These are phyloP conservation scores for Penicillium ochrochloron DNA, from an alignment of 495 filamentous ascomycete genomes.

Conservation along the genomic window DNA sequence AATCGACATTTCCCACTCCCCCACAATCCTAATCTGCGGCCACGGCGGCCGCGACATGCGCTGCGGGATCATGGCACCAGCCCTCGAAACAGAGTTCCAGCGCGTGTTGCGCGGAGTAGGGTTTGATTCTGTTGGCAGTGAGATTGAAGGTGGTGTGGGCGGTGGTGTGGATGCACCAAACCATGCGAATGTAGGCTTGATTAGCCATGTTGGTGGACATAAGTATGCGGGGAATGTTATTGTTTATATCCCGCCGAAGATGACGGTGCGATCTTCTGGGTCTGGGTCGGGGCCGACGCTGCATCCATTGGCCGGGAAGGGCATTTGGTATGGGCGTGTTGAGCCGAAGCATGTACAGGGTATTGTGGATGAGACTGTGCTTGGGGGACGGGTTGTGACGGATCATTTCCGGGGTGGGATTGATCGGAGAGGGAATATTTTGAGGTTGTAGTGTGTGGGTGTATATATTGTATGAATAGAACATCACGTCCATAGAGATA, in stretches of 20 bases:
- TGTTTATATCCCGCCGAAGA: constrained; percentile 75
- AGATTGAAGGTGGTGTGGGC: neutral
- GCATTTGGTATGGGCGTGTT: constrained; percentile 93
- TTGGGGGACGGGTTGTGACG: constrained; percentile 70
- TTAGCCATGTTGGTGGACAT: constrained; percentile 91
- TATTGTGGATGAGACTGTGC: constrained; percentile 78
- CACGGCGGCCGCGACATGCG: constrained; percentile 79
- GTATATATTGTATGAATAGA: constrained; percentile 4
- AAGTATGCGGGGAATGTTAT: constrained; percentile 95
- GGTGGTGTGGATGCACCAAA: constrained; percentile 33
- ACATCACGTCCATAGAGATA: neutral
- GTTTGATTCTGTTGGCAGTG: constrained; percentile 25
- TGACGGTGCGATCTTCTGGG: constrained; percentile 30
- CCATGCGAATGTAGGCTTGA: constrained; percentile 67
- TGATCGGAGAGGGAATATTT: constrained; percentile 41
- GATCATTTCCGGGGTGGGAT: constrained; percentile 69
- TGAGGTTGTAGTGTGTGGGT: constrained; percentile 36
- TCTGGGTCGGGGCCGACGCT: constrained; percentile 4
- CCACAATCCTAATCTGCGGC: constrained; percentile 81
- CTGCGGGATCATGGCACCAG: constrained; percentile 79
- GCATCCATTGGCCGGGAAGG: constrained; percentile 71
- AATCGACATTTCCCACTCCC: constrained; percentile 62
- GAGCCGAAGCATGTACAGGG: constrained; percentile 87
- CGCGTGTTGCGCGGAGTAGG: constrained; percentile 45
- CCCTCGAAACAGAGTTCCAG: constrained; percentile 71